Base-by-base conservation (phyloP, 129 eudicot species). In the Arctium lappa region DNA sequence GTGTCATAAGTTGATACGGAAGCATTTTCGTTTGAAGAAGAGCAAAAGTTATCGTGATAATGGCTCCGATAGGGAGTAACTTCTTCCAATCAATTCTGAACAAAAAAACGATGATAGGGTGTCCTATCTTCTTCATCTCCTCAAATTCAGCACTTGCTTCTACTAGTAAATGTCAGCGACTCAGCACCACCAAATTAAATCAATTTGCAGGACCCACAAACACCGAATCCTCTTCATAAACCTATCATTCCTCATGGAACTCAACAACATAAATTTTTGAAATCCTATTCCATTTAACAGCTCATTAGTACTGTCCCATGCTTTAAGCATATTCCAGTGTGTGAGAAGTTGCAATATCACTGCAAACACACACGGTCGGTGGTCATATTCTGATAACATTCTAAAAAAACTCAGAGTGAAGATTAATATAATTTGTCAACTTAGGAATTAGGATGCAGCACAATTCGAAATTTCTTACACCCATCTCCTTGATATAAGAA, bases 31-130 rank as follows among this genome's bases (percentile, higher is more conserved):
- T 86, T 87, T 89, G 97, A 79, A 91, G 34, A 36, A 89, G 30
- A 30, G 93, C 48, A 73, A 91, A 88, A 37, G 84, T 73, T 80
- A 91, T 22, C 5, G 89, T 84, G 44, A 89, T 73, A 79, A 88
- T 39, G 77, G 88, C 82, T 77, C 91, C 90, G 34, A 86, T 48
- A 27, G 86, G 37, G 30, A 95, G 82, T 81, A 95, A 22, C 76
- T 86, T 95, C 81, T 78, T 89, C 92, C 93, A 88, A 69, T 85
- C 75, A 32, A 91, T 80, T 79, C 84, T 91, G 80, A 89, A 91
- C 72, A 92, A 73, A 56, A 85, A 46, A 46, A 88, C 80, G 33
- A 92, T 13, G 31, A 89, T 22, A 9, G 8, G 46, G 78, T 83
- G 88, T 80, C 75, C 16, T 60, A 80, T 82, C 76, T 88, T 88